These are phyloP conservation scores for Curvularia eragrostidis DNA, from an alignment of 2,329 filamentous ascomycete species.

Conservation along the genomic window DNA sequence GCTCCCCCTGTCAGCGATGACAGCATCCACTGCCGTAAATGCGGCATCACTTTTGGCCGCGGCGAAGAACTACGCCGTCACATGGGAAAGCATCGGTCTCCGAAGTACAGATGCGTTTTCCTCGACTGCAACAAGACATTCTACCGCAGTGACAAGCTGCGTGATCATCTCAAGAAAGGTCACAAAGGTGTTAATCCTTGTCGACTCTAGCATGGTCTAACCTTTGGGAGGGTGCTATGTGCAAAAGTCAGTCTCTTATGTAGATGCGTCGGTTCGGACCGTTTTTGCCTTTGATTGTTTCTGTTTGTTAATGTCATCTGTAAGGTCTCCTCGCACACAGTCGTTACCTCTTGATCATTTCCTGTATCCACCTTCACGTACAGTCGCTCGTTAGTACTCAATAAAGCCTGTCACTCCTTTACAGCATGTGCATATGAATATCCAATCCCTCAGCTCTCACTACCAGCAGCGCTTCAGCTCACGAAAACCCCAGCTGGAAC, in stretches of 20 bases:
- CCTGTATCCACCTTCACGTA: not conserved
- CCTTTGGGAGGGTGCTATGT: not conserved
- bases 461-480: not conserved
- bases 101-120: conserved; percentile 11
- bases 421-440: not conserved
- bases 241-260: not conserved
- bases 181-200: conserved; percentile 3
- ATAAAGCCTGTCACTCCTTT: not conserved
- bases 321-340: not conserved
- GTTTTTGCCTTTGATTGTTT: not conserved
- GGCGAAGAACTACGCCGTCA: conserved; percentile 28
- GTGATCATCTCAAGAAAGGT: conserved; percentile 18
- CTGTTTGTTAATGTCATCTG: not conserved
- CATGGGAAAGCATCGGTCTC: conserved; percentile 19
- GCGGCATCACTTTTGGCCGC: conserved; percentile 16
- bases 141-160: conserved; percentile 27
- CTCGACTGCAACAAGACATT: conserved; percentile 21
- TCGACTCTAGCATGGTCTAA: not conserved
- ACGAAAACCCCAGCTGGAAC: not conserved
- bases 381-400: not conserved
- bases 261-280: not conserved
- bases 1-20: not conserved
- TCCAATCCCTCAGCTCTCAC: not conserved
- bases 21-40: conserved; percentile 10
- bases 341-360: not conserved